phyloP scores from a whole-genome alignment of 768 basidiomycete genomes.

The Porphyrellus cyaneotinctus region DNA sequence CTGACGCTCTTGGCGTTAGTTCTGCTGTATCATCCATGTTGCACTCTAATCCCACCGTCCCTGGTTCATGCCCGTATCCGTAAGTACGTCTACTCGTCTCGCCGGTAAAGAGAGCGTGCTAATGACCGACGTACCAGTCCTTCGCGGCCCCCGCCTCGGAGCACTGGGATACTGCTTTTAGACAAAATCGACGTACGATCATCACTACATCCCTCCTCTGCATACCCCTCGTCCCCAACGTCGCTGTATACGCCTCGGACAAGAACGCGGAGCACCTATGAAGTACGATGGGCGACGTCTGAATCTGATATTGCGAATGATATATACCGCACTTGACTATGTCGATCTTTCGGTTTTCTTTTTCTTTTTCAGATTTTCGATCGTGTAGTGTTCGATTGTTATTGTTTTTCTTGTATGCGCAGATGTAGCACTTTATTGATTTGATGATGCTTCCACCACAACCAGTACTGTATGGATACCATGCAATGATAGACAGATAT shows the following conservation, averaged over 20 bases:
- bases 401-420: background rate
- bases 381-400: background rate
- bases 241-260: background rate
- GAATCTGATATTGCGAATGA: constrained; percentile 19
- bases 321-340: constrained; percentile 14
- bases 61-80: constrained; percentile 15
- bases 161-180: background rate
- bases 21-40: constrained; percentile 53
- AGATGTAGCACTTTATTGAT: constrained; percentile 7
- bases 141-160: constrained; percentile 6
- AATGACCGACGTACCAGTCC: constrained; percentile 8
- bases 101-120: background rate
- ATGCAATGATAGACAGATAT: background rate
- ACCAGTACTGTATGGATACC: background rate
- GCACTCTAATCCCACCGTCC: constrained; percentile 10
- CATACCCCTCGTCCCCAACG: background rate
- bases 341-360: background rate
- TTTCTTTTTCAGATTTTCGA: background rate
- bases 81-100: constrained; percentile 15
- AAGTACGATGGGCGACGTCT: constrained; percentile 24
- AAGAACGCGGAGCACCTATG: constrained; percentile 1
- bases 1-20: constrained; percentile 30
- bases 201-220: background rate
- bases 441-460: background rate
- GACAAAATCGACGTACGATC: constrained; percentile 7